Base-by-base conservation (phyloP, 345 rosid species). In the Sisymbrium irio region DNA sequence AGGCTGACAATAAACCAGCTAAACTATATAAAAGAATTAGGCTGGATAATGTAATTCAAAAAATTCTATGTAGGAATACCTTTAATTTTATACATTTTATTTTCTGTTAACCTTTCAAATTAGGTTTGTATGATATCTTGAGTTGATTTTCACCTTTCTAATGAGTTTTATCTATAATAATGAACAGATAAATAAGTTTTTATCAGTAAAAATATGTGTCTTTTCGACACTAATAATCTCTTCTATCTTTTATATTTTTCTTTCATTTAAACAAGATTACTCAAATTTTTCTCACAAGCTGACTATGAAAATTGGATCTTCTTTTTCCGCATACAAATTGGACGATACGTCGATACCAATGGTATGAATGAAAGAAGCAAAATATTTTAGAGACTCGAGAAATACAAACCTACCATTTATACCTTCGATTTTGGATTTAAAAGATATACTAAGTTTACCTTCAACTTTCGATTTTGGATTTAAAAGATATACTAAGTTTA, bases 1-100 rank as follows among this genome's bases (percentile, higher is more conserved):
- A 69, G 79, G 75, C 75, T 53, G 65, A 39, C 65, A 69, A 65
- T 28, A 56, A 73, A 56, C 64, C 20, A 65, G 65, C 71, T 64
- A 20, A 44, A 3, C 11, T 17, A 18, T 2, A 40, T 12, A 55
- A n/a, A 20, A n/a, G 0, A 56, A 39, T 41, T 72, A 72, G 64
- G 70, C 53, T 71, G 47, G 5, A 53, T 19, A 7, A 18, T 42
- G 20, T 59, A 57, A 45, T 57, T 57, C 35, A 0, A 30, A 13
- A 30, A 1, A 4, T 9, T 57, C 6, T 1, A 51, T 69, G 56
- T 68, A 12, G 44, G 55, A 40, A 4, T 37, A 42, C 42, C 27
- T 37, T 33, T 47, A 3, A 8, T 33, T 22, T 8, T 14, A 7
- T 20, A 22, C 4, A 6, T 37, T 39, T 53, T 54, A 1, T 41